These are phyloP conservation scores for Talaromyces sp. DNA, from an alignment of 2,329 filamentous ascomycete genomes.

Conservation along the genomic window DNA sequence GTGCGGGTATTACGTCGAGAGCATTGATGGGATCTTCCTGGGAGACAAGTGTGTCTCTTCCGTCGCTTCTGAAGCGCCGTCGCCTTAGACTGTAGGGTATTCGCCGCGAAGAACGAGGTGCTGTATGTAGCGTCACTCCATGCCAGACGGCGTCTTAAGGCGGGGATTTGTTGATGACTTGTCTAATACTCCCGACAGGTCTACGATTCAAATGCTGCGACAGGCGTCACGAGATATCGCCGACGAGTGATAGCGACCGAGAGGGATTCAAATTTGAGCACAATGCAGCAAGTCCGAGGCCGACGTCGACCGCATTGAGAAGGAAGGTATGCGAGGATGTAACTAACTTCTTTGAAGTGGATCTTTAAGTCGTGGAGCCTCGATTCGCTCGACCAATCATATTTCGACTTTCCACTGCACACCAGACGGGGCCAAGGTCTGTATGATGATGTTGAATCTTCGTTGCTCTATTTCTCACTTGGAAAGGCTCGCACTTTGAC, in stretches of 20 bases:
- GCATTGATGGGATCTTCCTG: neutral
- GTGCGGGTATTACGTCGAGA: neutral
- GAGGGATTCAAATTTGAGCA: neutral
- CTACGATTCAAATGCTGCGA: neutral
- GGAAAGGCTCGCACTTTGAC: too few species aligned
- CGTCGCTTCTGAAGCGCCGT: neutral
- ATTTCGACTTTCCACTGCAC: too few species aligned
- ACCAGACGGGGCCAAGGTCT: too few species aligned
- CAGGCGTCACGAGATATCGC: neutral
- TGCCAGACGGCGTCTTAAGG: constrained; percentile 2
- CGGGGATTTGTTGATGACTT: neutral
- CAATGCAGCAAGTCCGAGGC: neutral
- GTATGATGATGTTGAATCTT: too few species aligned
- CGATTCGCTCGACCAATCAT: neutral
- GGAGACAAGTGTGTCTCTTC: neutral
- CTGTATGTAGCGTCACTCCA: constrained; percentile 1
- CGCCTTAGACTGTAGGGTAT: neutral
- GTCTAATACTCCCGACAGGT: neutral
- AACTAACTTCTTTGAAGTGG: neutral
- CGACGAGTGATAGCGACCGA: neutral
- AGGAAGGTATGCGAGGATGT: constrained; percentile 4
- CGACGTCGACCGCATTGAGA: constrained; percentile 2
- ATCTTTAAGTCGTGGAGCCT: constrained; percentile 7
- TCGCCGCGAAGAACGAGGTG: constrained; percentile 6
- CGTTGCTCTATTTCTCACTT: too few species aligned